Evolutionary conservation across 345 rosid genomes (phyloP).

Genomic region (Nephelium lappaceum): DNA sequence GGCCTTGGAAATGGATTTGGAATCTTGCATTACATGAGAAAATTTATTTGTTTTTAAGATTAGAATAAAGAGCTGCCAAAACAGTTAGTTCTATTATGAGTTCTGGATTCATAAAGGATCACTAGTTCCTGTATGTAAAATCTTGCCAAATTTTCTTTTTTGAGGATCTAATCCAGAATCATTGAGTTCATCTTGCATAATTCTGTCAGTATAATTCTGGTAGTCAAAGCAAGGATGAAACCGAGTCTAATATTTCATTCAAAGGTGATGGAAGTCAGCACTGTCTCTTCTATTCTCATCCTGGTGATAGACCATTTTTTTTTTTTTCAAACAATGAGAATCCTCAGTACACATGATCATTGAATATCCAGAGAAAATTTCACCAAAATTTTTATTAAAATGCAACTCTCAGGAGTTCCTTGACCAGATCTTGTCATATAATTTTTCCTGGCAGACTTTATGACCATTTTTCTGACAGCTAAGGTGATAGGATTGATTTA

Average conservation of each 20-base stretch:
- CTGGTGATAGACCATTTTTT: slow-evolving; percentile 9
- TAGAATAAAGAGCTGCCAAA: not conserved
- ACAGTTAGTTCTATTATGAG: not conserved
- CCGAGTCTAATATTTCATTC: slow-evolving; percentile 3
- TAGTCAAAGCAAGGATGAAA: not conserved
- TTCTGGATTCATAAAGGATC: not conserved
- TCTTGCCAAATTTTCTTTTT: not conserved
- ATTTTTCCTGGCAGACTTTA: not conserved
- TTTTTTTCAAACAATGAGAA: not conserved
- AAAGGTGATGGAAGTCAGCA: slow-evolving; percentile 8
- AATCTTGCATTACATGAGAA: not conserved
- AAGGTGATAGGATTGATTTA: not conserved
- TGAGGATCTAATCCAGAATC: slow-evolving; percentile 1
- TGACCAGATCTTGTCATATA: slow-evolving; percentile 16
- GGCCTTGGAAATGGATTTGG: slow-evolving; percentile 12
- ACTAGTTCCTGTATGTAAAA: not conserved
- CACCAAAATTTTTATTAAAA: slow-evolving; percentile 2
- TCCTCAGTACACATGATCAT: not conserved
- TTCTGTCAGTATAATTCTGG: not conserved
- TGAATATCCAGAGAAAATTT: not conserved
- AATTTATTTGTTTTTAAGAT: not conserved
- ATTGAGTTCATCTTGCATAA: not conserved
- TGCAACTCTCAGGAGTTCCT: slow-evolving; percentile 8
- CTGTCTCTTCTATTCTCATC: slow-evolving; percentile 12
- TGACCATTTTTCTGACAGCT: slow-evolving; percentile 10